Evolutionary conservation across 1,139 yeast genomes (phyloP), one percentile per base, ranked within the genome.

Genomic region (Candida tetrigidarum): DNA sequence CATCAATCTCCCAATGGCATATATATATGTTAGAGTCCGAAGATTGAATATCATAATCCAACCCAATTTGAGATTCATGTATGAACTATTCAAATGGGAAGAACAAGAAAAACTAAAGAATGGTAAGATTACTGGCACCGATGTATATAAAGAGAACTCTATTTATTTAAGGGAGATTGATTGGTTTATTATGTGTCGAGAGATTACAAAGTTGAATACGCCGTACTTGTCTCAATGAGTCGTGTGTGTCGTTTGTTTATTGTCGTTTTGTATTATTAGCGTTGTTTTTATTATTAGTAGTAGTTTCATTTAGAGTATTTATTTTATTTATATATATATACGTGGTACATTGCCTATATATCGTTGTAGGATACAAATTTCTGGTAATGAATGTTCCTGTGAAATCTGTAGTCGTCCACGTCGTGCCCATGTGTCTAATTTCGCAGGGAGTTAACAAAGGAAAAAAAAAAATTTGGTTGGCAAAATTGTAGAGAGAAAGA

Each of bases 181-280:
- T 59, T 92, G 98, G 98, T 87, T 83, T 59, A 76, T 87, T n/a
- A 70, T 92, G 61, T 89, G 97, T 63, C 78, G 96, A 37, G 96
- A 91, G 57, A 88, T 92, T 49, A 82, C 86, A 58, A 74, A 77
- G 51, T 74, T 92, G 66, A 92, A 92, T 64, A 75, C 76, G 52
- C 87, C 86, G 1, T 84, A 83, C n/a, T n/a, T n/a, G n/a, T 54
- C 53, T 71, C 45, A 52, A 54, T 40, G 49, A 57, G 35, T 53
- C 43, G 39, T 23, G 37, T n/a, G n/a, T n/a, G 19, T 38, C n/a
- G 18, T 32, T 30, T 37, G 8, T 28, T 23, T 28, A 15, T 20
- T 29, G 23, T 28, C 11, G 12, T 40, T 25, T 27, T 32, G 14
- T 22, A 27, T 32, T 30, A 22, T 18, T 22, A 25, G 28, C 11